Percentiles rank a stretch among this genome's conserved stretches.
Evolutionary conservation across 2,329 filamentous ascomycete species (phyloP).

Genomic region (Acephala macrosclerotiorum): DNA sequence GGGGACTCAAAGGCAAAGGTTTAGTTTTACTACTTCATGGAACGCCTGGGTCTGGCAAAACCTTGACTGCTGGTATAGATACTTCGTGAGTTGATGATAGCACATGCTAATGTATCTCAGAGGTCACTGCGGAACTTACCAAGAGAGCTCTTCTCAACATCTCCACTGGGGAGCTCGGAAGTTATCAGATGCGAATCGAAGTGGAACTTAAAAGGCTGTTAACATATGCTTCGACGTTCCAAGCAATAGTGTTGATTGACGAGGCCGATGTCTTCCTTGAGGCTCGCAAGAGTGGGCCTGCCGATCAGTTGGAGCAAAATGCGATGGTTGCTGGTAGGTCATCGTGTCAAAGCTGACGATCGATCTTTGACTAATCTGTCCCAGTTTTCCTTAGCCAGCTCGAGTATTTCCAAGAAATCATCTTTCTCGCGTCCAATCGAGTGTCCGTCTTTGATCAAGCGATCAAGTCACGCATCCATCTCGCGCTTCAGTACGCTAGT

Average conservation of each 20-base stretch:
- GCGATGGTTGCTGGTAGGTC: constrained; percentile 43
- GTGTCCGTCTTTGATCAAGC: constrained; percentile 44
- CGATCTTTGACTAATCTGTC: not conserved
- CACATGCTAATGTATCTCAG: not conserved
- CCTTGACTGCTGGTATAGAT: constrained; percentile 45
- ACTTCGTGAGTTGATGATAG: not conserved
- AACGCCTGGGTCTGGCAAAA: constrained; percentile 29
- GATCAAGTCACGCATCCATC: constrained; percentile 44
- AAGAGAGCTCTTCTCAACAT: constrained; percentile 26
- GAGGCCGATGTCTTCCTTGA: constrained; percentile 69
- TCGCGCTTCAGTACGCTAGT: constrained; percentile 36
- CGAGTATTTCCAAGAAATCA: constrained; percentile 48
- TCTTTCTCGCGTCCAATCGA: constrained; percentile 49
- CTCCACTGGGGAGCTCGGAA: constrained; percentile 29
- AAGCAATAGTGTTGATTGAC: constrained; percentile 74
- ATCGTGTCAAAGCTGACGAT: not conserved
- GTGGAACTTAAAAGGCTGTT: constrained; percentile 62
- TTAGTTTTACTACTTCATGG: constrained; percentile 30
- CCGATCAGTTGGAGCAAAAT: constrained; percentile 49
- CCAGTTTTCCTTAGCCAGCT: constrained; percentile 46
- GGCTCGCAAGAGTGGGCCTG: constrained; percentile 40
- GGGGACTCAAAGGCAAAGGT: constrained; percentile 28
- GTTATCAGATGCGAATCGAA: constrained; percentile 25
- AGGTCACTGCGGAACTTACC: constrained; percentile 30
- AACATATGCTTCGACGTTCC: constrained; percentile 77